Evolutionary conservation across 345 rosid species (phyloP).

Genomic region (Salix dunnii): DNA sequence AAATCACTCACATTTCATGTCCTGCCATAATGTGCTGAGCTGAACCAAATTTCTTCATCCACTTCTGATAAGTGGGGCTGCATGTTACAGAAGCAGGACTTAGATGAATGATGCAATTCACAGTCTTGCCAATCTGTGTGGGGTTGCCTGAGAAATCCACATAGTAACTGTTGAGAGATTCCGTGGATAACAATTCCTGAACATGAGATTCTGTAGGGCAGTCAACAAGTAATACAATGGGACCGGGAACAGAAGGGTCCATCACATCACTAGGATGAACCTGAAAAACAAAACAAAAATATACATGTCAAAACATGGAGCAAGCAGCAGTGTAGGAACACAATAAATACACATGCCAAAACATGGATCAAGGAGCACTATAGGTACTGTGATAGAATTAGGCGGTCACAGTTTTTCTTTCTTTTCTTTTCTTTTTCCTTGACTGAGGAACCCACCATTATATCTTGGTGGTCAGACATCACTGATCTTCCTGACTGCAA

Average conservation of each 20-base stretch:
- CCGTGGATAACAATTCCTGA: constrained; percentile 42
- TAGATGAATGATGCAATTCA: constrained; percentile 76
- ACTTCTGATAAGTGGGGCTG: constrained; percentile 55
- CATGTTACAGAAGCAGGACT: constrained; percentile 64
- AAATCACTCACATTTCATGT: constrained; percentile 58
- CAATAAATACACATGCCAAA: background rate
- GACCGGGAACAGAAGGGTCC: constrained; percentile 93
- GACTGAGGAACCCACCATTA: constrained; percentile 51
- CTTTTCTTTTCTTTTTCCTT: background rate
- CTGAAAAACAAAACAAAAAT: constrained; percentile 29
- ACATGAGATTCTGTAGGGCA: constrained; percentile 81
- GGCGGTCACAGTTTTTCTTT: background rate
- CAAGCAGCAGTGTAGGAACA: background rate
- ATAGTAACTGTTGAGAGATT: constrained; percentile 50
- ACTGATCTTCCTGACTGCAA: constrained; percentile 84
- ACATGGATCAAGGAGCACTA: too few species aligned
- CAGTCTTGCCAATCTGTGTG: constrained; percentile 41
- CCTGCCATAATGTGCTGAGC: constrained; percentile 88
- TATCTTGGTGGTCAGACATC: constrained; percentile 60
- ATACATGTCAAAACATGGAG: constrained; percentile 1
- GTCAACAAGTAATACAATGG: constrained; percentile 76
- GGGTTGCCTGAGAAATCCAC: constrained; percentile 27
- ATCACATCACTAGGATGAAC: constrained; percentile 95
- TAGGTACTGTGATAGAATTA: too few species aligned
- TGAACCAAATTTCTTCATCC: constrained; percentile 78